phyloP scores from a whole-genome alignment of 306 rosid genomes.

The Geum urbanum region DNA sequence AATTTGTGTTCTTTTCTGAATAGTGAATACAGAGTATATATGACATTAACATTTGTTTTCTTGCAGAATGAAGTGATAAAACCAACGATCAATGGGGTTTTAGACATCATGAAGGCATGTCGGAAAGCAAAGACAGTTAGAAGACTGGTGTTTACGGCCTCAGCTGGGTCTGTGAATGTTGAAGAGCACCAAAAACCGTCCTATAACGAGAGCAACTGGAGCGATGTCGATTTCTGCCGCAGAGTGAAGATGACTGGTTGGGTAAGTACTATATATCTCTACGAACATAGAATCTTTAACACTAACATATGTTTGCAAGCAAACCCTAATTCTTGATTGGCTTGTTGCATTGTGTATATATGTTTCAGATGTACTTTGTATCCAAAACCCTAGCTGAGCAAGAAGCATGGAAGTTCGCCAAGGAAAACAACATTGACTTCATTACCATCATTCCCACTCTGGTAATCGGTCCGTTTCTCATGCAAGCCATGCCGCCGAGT shows the following conservation, averaged over 20 bases:
- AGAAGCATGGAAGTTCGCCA: conserved; percentile 71
- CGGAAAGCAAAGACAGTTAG: conserved; percentile 46
- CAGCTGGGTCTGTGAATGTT: conserved; percentile 55
- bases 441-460: conserved; percentile 58
- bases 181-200: conserved; percentile 26
- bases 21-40: too few species aligned
- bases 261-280: conserved; percentile 29
- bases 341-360: not conserved
- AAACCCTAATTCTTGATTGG: not conserved
- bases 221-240: conserved; percentile 50
- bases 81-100: conserved; percentile 56
- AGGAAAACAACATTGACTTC: conserved; percentile 50
- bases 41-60: not conserved
- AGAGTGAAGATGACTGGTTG: conserved; percentile 65
- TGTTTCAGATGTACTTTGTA: conserved; percentile 62
- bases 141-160: conserved; percentile 67
- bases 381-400: conserved; percentile 80
- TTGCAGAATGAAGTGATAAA: conserved; percentile 74
- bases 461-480: conserved; percentile 62
- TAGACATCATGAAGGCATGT: conserved; percentile 67
- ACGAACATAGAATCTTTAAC: not conserved
- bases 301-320: not conserved
- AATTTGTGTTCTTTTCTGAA: too few species aligned
- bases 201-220: conserved; percentile 59
- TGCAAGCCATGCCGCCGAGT: conserved; percentile 68